These are phyloP conservation scores for Trifolium subterraneum DNA, from an alignment of 306 rosid genomes.

Conservation along the genomic window DNA sequence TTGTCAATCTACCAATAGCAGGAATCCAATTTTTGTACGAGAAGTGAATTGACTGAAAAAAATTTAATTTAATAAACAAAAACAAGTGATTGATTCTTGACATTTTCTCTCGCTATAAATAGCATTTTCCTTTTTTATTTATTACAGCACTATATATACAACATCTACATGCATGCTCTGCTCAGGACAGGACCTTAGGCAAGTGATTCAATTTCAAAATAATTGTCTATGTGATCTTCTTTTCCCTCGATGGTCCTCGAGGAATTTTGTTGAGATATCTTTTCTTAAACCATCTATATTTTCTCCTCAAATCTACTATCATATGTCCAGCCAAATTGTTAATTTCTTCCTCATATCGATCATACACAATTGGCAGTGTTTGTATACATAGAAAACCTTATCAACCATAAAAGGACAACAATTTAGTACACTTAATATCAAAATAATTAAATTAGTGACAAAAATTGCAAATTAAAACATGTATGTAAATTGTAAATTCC, in stretches of 20 bases:
- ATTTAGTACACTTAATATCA: not conserved
- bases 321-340: constrained; percentile 52
- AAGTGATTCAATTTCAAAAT: constrained; percentile 4
- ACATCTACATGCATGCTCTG: not conserved
- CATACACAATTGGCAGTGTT: constrained; percentile 69
- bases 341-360: constrained; percentile 62
- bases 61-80: too few relatives aligned
- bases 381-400: constrained; percentile 63
- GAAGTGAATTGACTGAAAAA: too few relatives aligned
- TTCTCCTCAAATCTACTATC: constrained; percentile 49
- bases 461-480: too few relatives aligned
- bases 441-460: not conserved
- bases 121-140: too few relatives aligned
- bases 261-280: constrained; percentile 75
- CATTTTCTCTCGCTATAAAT: too few relatives aligned
- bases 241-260: constrained; percentile 68
- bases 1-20: too few relatives aligned
- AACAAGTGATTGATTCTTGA: too few relatives aligned
- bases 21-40: too few relatives aligned
- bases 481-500: too few relatives aligned
- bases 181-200: too few relatives aligned
- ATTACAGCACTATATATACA: not conserved
- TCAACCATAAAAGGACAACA: not conserved
- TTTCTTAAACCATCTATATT: constrained; percentile 54
- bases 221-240: constrained; percentile 55